Conservation (phyloP, 2,329 filamentous ascomycete genomes). For the Colletotrichum aenigma region DNA sequence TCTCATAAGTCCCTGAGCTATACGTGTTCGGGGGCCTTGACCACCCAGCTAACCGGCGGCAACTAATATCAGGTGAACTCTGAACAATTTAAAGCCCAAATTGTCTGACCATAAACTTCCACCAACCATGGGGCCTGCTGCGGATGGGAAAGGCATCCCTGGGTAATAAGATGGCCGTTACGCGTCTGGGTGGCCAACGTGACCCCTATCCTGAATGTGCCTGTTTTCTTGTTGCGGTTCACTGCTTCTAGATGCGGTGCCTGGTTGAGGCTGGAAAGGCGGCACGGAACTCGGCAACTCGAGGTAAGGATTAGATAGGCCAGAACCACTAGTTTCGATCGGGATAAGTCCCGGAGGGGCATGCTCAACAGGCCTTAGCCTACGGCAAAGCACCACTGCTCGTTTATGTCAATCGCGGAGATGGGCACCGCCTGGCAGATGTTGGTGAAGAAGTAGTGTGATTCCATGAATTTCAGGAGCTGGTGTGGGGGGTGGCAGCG, state of each 20-base stretch:
- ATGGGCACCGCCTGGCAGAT: background rate
- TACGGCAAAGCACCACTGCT: background rate
- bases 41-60: background rate
- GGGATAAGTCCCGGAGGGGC: background rate
- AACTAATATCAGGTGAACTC: background rate
- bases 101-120: slow-evolving; percentile 12
- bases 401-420: slow-evolving; percentile 9
- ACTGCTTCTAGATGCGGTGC: background rate
- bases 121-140: slow-evolving; percentile 1
- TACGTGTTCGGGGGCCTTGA: background rate
- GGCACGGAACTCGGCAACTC: slow-evolving; percentile 18
- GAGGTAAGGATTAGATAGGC: background rate
- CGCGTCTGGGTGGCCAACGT: background rate
- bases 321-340: background rate
- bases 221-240: background rate
- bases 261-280: background rate
- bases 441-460: background rate
- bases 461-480: slow-evolving; percentile 13
- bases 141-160: background rate
- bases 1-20: background rate
- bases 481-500: background rate
- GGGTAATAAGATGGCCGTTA: background rate
- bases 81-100: slow-evolving; percentile 9
- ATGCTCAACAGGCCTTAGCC: slow-evolving; percentile 13
- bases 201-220: background rate